These are phyloP conservation scores for Capsicum chinense DNA, from an alignment of 257 asterid species.

Conservation along the genomic window DNA sequence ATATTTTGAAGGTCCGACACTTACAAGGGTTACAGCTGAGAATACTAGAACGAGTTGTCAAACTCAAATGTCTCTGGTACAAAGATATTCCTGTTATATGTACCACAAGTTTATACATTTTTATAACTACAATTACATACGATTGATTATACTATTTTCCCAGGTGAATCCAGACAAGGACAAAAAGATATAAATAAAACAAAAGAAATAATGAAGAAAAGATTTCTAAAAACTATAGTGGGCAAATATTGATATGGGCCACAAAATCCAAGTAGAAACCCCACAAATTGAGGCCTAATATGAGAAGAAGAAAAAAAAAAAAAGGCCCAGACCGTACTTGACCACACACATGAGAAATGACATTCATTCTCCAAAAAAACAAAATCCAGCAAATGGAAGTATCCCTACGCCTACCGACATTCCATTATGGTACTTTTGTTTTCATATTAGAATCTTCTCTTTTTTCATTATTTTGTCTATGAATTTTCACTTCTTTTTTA, in stretches of 20 bases:
- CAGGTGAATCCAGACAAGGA: background rate
- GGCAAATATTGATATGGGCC: slow-evolving; percentile 26
- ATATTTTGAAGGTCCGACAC: background rate
- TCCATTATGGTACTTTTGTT: slow-evolving; percentile 21
- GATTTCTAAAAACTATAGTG: background rate
- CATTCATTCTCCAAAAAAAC: slow-evolving; percentile 16
- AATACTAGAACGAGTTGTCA: background rate
- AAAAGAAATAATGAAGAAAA: background rate
- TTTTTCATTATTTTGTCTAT: background rate
- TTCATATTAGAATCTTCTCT: slow-evolving; percentile 20
- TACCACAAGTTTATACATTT: background rate
- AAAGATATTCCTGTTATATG: background rate
- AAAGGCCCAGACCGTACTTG: slow-evolving; percentile 20
- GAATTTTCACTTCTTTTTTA: background rate
- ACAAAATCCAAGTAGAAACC: slow-evolving; percentile 17
- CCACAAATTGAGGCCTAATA: slow-evolving; percentile 13
- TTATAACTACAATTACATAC: background rate
- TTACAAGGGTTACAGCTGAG: background rate
- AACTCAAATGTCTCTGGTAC: background rate
- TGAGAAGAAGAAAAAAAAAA: background rate
- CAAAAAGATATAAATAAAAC: background rate
- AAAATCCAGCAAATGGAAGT: slow-evolving; percentile 4
- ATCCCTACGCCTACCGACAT: slow-evolving; percentile 25
- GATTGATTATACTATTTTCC: background rate
- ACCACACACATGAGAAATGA: background rate